Base-by-base conservation (phyloP, 768 basidiomycete species). In the Suillus americanus region DNA sequence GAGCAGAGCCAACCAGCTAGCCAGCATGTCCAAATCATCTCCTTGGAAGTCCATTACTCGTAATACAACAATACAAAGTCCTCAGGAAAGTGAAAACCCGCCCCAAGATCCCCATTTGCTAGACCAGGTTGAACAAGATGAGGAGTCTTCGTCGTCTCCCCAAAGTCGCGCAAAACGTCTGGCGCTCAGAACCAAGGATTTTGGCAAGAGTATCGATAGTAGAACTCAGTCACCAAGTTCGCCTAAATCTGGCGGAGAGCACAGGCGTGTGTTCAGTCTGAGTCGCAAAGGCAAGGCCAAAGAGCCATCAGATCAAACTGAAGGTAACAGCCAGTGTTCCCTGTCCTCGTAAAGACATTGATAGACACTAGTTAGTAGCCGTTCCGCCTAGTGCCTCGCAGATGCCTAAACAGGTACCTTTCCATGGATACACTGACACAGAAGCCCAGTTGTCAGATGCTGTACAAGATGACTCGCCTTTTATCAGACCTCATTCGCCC, bases 401-500 rank as follows among this genome's bases (percentile, higher is more conserved):
- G 62, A 60, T 71, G 28, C 65, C 66, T 57, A 62, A 33, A 35
- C 55, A 61, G 53, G 67, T 64, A 60, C 53, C 41, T 37, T 23
- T 55, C 50, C 56, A 65, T 62, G 59, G 60, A 62, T 45, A 41
- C 43, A 45, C 53, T 35, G 13, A 48, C 30, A 25, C 65, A 50
- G 67, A 60, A 50, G 59, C 57, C 62, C 62, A 60, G 62, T 64
- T 28, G 40, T 43, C 54, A 43, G 51, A 67, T 56, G 60, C 69
- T 35, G 60, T 69, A 50, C 75, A 72, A 35, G 83, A 86, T 65
- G 86, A 87, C 54, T 86, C 85, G 18, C 85, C 87, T 5, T 92
- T 94, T 71, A 90, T 93, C 64, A 82, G 83, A 6, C 91, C 92
- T 40, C 89, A 84, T 16, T 92, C 90, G 13, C 90, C 92, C 4